Base-by-base conservation (phyloP, 805 yeast species). In the Wickerhamiella sorbophila region DNA sequence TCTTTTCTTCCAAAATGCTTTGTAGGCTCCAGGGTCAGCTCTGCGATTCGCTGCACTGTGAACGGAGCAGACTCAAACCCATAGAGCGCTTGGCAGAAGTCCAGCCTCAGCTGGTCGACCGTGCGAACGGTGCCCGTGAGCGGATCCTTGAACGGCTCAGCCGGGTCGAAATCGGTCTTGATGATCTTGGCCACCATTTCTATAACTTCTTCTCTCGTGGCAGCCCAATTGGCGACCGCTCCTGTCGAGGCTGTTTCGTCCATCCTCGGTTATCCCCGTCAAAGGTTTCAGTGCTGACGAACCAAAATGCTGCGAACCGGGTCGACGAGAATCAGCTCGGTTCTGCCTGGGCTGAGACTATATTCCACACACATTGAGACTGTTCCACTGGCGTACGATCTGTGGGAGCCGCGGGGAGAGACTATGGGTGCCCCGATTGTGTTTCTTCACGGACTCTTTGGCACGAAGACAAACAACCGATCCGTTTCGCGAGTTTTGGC, bases 371-470 rank as follows among this genome's bases (percentile, higher is more conserved):
- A n/a, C n/a, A n/a, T n/a, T n/a, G 36, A 36, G 10, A 52, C 55
- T 1, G 52, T 52, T 20, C 39, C 43, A n/a, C 45, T 52, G 16
- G 53, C 55, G 1, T 52, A 40, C 37, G 56, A 52, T 35, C 36
- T 46, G 9, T 52, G 53, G 53, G 46, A 46, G 36, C 55, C 54
- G 8, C 45, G 48, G 1, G 12, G 33, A 14, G 39, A 27, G 3
- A 17, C 38, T 2, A 36, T 33, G 5, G 24, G 37, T 4, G 16
- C 42, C 3, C 94, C 95, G 1, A 64, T 88, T 10, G 62, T 91
- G 24, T 74, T 88, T 21, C 60, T 87, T 33, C 98, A 88, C 57
- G 98, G 97, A 0, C 61, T 88, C 9, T 84, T 91, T 60, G 98
- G 97, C 1, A 75, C 80, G 41, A 80, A 74, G 51, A 52, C 71